Percentiles rank a stretch among this genome's conserved stretches.
Evolutionary conservation across 495 filamentous ascomycete genomes (phyloP).

Genomic region (Penicillium steckii): DNA sequence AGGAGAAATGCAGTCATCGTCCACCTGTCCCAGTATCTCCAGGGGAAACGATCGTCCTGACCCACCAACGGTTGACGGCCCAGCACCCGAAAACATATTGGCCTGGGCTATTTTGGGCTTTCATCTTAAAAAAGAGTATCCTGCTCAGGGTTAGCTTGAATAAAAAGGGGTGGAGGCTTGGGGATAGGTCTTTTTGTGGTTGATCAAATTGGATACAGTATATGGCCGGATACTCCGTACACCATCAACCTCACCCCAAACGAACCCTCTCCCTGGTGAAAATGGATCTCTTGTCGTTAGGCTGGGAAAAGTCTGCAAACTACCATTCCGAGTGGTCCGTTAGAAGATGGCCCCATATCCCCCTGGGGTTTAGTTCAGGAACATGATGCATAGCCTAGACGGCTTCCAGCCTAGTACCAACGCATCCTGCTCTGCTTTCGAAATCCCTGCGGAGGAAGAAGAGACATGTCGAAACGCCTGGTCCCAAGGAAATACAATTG

Average conservation of each 20-base stretch:
- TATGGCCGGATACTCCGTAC: not conserved
- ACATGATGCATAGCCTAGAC: slow-evolving; percentile 6
- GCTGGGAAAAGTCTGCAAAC: not conserved
- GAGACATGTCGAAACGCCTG: slow-evolving; percentile 6
- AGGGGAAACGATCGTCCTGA: slow-evolving; percentile 19
- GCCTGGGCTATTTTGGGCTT: not conserved
- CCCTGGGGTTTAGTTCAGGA: slow-evolving; percentile 13
- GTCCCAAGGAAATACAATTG: not conserved
- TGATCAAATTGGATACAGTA: not conserved
- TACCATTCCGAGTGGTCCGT: slow-evolving; percentile 12
- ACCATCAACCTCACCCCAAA: not conserved
- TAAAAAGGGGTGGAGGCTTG: not conserved
- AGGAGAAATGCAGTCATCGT: slow-evolving; percentile 14
- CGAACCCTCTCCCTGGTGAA: not conserved
- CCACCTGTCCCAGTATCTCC: not conserved
- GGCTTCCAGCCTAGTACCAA: slow-evolving; percentile 3
- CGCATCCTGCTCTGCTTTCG: not conserved
- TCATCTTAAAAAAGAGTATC: not conserved
- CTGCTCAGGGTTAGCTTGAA: not conserved
- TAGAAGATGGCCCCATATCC: slow-evolving; percentile 7
- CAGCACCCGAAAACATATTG: not conserved
- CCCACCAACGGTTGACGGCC: slow-evolving; percentile 21
- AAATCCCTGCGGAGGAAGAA: not conserved
- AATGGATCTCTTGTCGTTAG: not conserved
- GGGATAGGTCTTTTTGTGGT: not conserved